These are phyloP conservation scores for Diutina rugosa DNA, from an alignment of 1,139 yeast genomes.

Conservation along the genomic window DNA sequence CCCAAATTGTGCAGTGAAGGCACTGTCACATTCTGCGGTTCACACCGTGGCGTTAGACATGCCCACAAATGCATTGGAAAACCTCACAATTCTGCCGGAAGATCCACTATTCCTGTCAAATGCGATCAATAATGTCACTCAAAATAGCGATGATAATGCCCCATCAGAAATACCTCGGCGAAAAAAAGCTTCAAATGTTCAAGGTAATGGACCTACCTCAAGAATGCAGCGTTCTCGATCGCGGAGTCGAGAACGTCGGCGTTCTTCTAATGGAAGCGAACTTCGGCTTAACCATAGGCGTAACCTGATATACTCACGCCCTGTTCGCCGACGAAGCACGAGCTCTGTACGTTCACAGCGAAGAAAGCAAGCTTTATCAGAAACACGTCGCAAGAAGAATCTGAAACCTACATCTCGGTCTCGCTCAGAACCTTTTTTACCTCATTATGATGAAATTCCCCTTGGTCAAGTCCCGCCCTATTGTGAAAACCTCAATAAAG, in stretches of 20 bases:
- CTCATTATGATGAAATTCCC: constrained; percentile 2
- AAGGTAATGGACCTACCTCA: not conserved
- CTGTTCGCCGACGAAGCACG: not conserved
- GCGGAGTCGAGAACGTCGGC: not conserved
- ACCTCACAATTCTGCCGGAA: not conserved
- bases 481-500: constrained; percentile 20
- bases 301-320: not conserved
- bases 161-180: not conserved
- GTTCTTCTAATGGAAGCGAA: not conserved
- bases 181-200: not conserved
- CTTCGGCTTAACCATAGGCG: not conserved
- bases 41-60: too few relatives aligned
- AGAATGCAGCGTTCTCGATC: not conserved
- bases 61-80: not conserved
- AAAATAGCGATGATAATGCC: not conserved
- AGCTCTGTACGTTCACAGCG: not conserved
- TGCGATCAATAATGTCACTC: not conserved
- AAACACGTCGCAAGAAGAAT: not conserved
- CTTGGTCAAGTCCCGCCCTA: constrained; percentile 25
- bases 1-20: not conserved
- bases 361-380: not conserved
- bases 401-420: not conserved
- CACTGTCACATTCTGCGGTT: not conserved
- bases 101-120: not conserved
- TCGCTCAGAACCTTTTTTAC: not conserved